Evolutionary conservation across 1,284 basidiomycete genomes (phyloP), one percentile per base, ranked within the genome.

Genomic region (Tylopilus sp.): DNA sequence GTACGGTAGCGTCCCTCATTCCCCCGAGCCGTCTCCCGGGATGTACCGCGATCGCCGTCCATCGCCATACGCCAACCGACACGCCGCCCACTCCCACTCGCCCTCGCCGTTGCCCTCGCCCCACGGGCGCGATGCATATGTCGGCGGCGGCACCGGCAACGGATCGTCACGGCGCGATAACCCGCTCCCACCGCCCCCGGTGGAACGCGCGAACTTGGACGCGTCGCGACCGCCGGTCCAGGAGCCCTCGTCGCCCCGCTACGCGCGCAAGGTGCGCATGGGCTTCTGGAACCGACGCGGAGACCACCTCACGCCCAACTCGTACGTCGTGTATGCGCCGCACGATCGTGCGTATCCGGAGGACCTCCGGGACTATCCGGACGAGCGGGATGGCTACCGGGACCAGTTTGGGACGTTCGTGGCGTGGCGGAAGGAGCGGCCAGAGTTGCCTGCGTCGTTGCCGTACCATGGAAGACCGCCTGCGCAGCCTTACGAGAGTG

Each of bases 281-380:
- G 84, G 85, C 1, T 79, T 71, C 55, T 87, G 85, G 85, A 87
- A 87, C 55, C 62, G 74, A 21, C 78, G 84, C 3, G 84, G 84
- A 0, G 84, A 87, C 62, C 78, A 86, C 55, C 71, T 85, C 45
- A 79, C 81, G 18, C 52, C 66, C 19, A 69, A 72, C 21, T 70
- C 71, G 41, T 79, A 69, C 54, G 70, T 86, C 51, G 82, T 88
- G 23, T 85, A 81, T 49, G 82, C 81, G 8, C 85, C 85, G 2
- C 65, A 63, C 1, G 61, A 71, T 5, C 59, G 64, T 45, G 71
- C 72, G 19, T 81, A 80, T 55, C 86, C 84, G 2, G 54, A 60
- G 0, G 85, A 87, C 13, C 71, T 87, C 18, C 65, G 69, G 37
- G 65, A 74, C 4, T 86, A 88, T 56, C 85, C 81, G 0, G 60